These are phyloP conservation scores for Acacia acuminata DNA, from an alignment of 306 rosid species.

Conservation along the genomic window DNA sequence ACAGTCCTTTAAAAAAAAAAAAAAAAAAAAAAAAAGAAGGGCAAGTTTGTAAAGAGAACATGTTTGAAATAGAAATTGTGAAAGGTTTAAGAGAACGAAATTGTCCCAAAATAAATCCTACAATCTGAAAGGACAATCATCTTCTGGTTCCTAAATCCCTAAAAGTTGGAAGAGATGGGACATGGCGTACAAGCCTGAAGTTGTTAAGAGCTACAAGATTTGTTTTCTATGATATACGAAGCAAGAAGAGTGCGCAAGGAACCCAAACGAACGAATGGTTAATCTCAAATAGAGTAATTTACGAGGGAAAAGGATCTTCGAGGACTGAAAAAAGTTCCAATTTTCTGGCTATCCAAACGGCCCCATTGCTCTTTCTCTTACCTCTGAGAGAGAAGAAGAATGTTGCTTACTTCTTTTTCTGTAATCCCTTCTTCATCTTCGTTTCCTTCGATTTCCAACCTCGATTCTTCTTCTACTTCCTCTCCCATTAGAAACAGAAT, in stretches of 20 bases:
- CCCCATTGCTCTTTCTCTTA: neutral
- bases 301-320: neutral
- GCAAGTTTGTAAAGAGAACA: neutral
- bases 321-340: constrained; percentile 16
- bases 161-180: neutral
- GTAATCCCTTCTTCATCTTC: constrained; percentile 57
- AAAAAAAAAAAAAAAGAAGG: neutral
- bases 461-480: constrained; percentile 52
- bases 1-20: neutral
- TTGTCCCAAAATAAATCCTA: neutral
- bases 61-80: neutral
- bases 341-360: constrained; percentile 43
- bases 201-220: neutral
- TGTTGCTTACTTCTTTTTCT: constrained; percentile 59
- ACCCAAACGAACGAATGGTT: neutral
- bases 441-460: constrained; percentile 44
- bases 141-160: too few relatives aligned
- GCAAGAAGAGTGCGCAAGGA: neutral
- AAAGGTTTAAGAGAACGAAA: too few relatives aligned
- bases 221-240: neutral
- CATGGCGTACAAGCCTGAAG: neutral
- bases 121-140: neutral
- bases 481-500: constrained; percentile 35
- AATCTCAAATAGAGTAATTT: neutral
- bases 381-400: constrained; percentile 28